Evolutionary conservation across 106 monocot species (phyloP).

Genomic region (Dioscorea zingiberensis): DNA sequence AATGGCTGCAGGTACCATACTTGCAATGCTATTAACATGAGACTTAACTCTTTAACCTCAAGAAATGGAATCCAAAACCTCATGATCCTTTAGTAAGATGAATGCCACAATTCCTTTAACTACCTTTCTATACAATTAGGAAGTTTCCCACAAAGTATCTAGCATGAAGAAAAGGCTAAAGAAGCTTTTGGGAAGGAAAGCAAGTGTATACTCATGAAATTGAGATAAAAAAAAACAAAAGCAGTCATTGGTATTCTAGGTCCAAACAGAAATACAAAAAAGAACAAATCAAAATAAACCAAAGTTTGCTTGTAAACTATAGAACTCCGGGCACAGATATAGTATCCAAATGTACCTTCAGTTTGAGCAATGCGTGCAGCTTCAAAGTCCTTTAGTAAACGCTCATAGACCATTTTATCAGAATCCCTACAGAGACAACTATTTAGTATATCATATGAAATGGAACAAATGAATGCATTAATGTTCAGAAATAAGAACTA

Average conservation of each 20-base stretch:
- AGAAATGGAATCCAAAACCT: background rate
- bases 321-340: background rate
- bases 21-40: background rate
- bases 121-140: background rate
- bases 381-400: slow-evolving; percentile 84
- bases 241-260: background rate
- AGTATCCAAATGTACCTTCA: slow-evolving; percentile 50
- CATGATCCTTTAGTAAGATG: background rate
- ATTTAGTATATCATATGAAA: background rate
- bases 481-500: background rate
- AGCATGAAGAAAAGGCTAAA: no score
- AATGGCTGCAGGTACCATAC: no score
- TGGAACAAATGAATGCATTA: background rate
- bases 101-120: background rate
- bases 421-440: slow-evolving; percentile 52
- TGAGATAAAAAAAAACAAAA: background rate
- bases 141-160: no score
- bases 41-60: background rate
- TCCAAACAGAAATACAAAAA: background rate
- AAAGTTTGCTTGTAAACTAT: background rate
- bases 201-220: no score
- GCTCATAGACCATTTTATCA: slow-evolving; percentile 84
- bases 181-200: no score
- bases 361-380: slow-evolving; percentile 69
- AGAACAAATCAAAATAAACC: background rate